phyloP scores from a whole-genome alignment of 345 rosid genomes.

The Salix brachista region DNA sequence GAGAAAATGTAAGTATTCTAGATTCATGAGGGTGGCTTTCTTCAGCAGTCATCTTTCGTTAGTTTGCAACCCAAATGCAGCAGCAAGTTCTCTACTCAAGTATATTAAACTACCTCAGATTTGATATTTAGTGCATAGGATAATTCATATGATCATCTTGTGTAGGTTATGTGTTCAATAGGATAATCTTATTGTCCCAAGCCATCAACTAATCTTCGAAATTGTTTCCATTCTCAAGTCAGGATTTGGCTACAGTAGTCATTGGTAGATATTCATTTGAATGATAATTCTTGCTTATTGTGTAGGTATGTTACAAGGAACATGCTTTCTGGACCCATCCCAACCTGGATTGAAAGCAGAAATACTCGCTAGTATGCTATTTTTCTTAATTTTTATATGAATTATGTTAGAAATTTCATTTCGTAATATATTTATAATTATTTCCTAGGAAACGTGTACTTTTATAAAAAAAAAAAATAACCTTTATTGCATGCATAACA shows the following conservation, averaged over 20 bases:
- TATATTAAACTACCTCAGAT: too few species aligned
- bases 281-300: not conserved
- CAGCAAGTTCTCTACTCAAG: too few species aligned
- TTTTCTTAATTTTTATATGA: not conserved
- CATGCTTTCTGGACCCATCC: conserved; percentile 12
- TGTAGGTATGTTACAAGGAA: conserved; percentile 14
- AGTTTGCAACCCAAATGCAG: too few species aligned
- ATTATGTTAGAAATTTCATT: not conserved
- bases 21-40: not conserved
- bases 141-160: not conserved
- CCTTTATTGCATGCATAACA: not conserved
- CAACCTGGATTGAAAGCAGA: conserved; percentile 5
- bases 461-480: not conserved
- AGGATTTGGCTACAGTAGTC: not conserved
- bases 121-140: too few species aligned
- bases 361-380: conserved; percentile 2
- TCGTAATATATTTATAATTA: not conserved
- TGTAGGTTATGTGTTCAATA: not conserved
- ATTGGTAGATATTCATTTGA: not conserved
- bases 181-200: too few species aligned
- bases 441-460: not conserved
- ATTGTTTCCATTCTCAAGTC: not conserved
- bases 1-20: conserved; percentile 13
- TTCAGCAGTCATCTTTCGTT: too few species aligned
- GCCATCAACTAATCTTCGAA: not conserved